Conservation (phyloP, 1,284 basidiomycete species). For the Pholiota adiposa region DNA sequence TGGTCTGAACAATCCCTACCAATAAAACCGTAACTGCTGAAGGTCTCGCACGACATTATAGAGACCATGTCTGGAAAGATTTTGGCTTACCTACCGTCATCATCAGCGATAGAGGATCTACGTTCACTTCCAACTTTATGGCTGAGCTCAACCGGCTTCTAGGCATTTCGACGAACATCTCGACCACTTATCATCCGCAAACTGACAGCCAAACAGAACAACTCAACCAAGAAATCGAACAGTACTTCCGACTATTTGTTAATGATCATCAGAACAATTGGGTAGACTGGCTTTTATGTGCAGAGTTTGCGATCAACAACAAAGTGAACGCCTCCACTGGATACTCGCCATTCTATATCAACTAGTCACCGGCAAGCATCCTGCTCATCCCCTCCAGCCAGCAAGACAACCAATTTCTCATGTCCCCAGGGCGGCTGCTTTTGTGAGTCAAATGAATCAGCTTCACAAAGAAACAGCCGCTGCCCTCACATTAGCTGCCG, state of each 20-base stretch:
- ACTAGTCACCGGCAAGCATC: slow-evolving; percentile 17
- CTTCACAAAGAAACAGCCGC: slow-evolving; percentile 15
- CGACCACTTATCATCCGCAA: slow-evolving; percentile 35
- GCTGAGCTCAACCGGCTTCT: too few species aligned
- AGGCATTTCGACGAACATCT: too few species aligned
- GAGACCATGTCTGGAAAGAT: too few species aligned
- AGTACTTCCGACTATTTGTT: slow-evolving; percentile 31
- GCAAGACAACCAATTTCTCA: slow-evolving; percentile 9
- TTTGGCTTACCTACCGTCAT: slow-evolving; percentile 37
- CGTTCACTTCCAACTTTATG: slow-evolving; percentile 39
- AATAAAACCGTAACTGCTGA: slow-evolving; percentile 28
- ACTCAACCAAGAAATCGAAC: slow-evolving; percentile 40
- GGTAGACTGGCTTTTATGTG: slow-evolving; percentile 31
- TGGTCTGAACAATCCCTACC: slow-evolving; percentile 31
- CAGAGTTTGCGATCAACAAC: slow-evolving; percentile 39
- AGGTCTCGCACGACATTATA: too few species aligned
- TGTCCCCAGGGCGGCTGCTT: slow-evolving; percentile 8
- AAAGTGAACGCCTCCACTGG: slow-evolving; percentile 27
- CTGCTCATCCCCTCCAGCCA: not conserved
- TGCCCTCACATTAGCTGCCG: slow-evolving; percentile 17
- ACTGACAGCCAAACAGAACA: slow-evolving; percentile 37
- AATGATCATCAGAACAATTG: slow-evolving; percentile 37
- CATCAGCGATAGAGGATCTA: slow-evolving; percentile 39
- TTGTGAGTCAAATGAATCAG: slow-evolving; percentile 21
- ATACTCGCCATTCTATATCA: slow-evolving; percentile 18